Conservation (phyloP, 2,329 filamentous ascomycete species). For the Dryadomyces quercivorus region DNA sequence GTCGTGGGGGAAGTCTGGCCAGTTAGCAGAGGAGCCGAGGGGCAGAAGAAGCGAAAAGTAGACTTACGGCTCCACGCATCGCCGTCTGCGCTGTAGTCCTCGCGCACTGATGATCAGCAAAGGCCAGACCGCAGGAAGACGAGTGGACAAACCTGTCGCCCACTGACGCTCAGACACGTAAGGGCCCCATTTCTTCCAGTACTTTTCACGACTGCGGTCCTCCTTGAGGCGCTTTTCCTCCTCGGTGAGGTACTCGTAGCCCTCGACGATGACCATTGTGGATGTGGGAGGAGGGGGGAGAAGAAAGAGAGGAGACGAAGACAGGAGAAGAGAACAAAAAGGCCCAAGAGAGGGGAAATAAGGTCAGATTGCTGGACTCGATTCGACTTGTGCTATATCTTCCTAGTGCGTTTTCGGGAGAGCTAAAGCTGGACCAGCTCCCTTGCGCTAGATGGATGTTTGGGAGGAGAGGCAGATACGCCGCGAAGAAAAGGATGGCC, state of each 20-base stretch:
- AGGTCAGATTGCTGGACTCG: not conserved
- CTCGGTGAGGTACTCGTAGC: slow-evolving; percentile 74
- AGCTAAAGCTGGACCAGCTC: too few species aligned
- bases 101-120: slow-evolving; percentile 25
- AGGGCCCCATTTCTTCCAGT: slow-evolving; percentile 98
- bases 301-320: not conserved
- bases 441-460: too few species aligned
- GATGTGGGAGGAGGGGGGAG: not conserved
- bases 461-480: too few species aligned
- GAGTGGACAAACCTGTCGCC: slow-evolving; percentile 60
- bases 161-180: slow-evolving; percentile 92
- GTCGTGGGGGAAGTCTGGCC: slow-evolving; percentile 94
- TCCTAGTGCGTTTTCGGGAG: too few species aligned
- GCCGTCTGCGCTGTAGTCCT: slow-evolving; percentile 82
- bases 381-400: too few species aligned
- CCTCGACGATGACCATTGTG: slow-evolving; percentile 79
- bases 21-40: too few species aligned
- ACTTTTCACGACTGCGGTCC: slow-evolving; percentile 70
- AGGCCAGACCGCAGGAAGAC: not conserved
- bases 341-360: not conserved
- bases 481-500: too few species aligned
- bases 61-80: slow-evolving; percentile 90
- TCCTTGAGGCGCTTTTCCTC: slow-evolving; percentile 86
- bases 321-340: too few species aligned
- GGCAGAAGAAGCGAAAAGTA: slow-evolving; percentile 1